Conservation (phyloP, 768 basidiomycete genomes). For the Rhodotorula toruloides region DNA sequence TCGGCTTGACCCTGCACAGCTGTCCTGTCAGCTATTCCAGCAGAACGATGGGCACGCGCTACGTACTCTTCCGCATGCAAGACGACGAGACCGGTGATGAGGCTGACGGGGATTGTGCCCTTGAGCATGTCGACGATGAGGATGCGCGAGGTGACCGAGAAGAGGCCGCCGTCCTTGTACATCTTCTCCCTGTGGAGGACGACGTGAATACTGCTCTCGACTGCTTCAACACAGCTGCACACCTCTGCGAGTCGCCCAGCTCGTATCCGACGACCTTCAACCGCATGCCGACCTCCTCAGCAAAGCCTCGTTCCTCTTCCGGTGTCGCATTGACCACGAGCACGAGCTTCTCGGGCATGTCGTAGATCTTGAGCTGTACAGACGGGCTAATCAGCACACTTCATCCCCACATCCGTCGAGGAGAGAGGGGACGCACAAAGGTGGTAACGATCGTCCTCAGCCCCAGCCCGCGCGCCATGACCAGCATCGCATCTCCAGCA, state of each 20-base stretch:
- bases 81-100: slow-evolving; percentile 83
- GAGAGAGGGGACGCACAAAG: slow-evolving; percentile 11
- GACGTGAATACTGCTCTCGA: neutral
- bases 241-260: slow-evolving; percentile 60
- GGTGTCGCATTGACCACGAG: slow-evolving; percentile 71
- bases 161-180: slow-evolving; percentile 79
- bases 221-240: neutral
- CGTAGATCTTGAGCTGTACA: slow-evolving; percentile 86
- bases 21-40: neutral
- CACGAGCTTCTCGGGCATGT: slow-evolving; percentile 74
- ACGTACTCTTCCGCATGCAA: slow-evolving; percentile 89
- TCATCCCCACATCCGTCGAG: neutral
- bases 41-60: slow-evolving; percentile 31
- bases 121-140: slow-evolving; percentile 91
- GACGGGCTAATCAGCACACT: slow-evolving; percentile 51
- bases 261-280: slow-evolving; percentile 78
- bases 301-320: slow-evolving; percentile 84
- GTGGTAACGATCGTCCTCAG: slow-evolving; percentile 59
- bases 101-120: slow-evolving; percentile 70
- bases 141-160: slow-evolving; percentile 89
- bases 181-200: slow-evolving; percentile 68
- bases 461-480: slow-evolving; percentile 87
- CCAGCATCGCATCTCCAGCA: slow-evolving; percentile 46
- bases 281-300: slow-evolving; percentile 84
- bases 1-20: slow-evolving; percentile 64